Evolutionary conservation across 1,284 basidiomycete genomes (phyloP), one percentile per base, ranked within the genome.

Genomic region (Anthracocystis panici-leucophaei): DNA sequence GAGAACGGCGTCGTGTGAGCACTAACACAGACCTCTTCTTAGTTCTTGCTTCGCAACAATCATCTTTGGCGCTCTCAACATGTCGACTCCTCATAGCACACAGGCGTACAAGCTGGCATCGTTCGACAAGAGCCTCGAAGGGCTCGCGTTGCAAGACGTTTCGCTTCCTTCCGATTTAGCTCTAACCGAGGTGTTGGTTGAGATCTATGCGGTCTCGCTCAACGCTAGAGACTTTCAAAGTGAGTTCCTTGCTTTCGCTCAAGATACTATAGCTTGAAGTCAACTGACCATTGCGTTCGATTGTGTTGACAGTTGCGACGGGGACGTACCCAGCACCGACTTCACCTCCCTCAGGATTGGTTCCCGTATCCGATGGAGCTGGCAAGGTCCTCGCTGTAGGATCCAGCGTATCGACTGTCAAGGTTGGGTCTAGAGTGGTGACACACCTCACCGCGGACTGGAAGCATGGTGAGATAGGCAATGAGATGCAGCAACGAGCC

Each of bases 211-310:
- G 23, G 74, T 69, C 10, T 69, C 65, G 5, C 66, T 77, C 33
- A 77, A 77, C 38, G 74, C 74, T 25, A 29, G 74, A 25, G 74
- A 77, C 53, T 72, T 63, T 20, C 70, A 77, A 57, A 73, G 46
- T 48, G 27, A 48, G 46, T 31, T 23, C 45, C 11, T 38, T 14
- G 3, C 35, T 16, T 16, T 16, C 35, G 35, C 35, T 38, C 11
- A 5, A 14, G 12, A 33, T 12, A 12, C 31, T 33, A 8, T 33
- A 2, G 14, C 14, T 16, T 38, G 35, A 6, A 14, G 2, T 38
- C 2, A 6, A 38, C 35, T 38, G 35, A 38, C 35, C 35, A 14
- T 16, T 33, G 33, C 14, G 10, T 38, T 38, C 12, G 33, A 33
- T 33, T 2, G 7, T 2, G 11, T 16, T 27, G 14, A 5, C 46